Conservation (phyloP, 768 basidiomycete genomes). For the Agrocybe praecox region DNA sequence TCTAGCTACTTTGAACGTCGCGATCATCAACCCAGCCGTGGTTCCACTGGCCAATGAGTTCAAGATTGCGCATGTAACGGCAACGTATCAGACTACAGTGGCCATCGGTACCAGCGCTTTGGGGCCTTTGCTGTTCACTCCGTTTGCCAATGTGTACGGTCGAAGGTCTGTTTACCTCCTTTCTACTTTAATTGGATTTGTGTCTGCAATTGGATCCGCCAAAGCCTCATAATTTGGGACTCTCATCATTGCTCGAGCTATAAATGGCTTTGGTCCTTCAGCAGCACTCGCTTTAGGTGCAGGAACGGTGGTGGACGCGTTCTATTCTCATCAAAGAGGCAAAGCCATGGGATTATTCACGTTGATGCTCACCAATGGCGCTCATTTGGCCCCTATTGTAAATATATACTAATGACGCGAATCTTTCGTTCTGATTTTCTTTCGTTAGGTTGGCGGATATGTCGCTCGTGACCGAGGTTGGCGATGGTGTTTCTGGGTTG, state of each 20-base stretch:
- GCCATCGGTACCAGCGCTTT: slow-evolving; percentile 37
- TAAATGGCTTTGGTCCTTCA: slow-evolving; percentile 38
- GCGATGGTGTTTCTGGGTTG: slow-evolving; percentile 47
- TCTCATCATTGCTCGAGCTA: slow-evolving; percentile 33
- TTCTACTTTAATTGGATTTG: slow-evolving; percentile 35
- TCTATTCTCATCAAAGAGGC: slow-evolving; percentile 39
- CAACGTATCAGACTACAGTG: slow-evolving; percentile 42
- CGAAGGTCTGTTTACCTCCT: slow-evolving; percentile 38
- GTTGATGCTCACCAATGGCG: slow-evolving; percentile 41
- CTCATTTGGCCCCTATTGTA: slow-evolving; percentile 43
- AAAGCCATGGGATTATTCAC: slow-evolving; percentile 46
- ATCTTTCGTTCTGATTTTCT: background rate
- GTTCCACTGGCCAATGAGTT: slow-evolving; percentile 39
- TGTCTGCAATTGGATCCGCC: slow-evolving; percentile 34
- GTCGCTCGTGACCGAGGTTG: slow-evolving; percentile 38
- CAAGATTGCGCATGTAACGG: slow-evolving; percentile 34
- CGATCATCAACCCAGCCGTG: slow-evolving; percentile 40
- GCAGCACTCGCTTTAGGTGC: slow-evolving; percentile 39
- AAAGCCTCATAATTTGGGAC: slow-evolving; percentile 32
- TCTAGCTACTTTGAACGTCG: slow-evolving; percentile 38
- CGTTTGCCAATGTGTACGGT: slow-evolving; percentile 43
- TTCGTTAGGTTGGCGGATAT: slow-evolving; percentile 34
- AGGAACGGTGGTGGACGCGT: slow-evolving; percentile 40
- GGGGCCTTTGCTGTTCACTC: slow-evolving; percentile 39
- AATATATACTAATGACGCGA: slow-evolving; percentile 7